Conservation (phyloP, 371 early-diverging fungal genomes). For the Chytridium lagenaria region DNA sequence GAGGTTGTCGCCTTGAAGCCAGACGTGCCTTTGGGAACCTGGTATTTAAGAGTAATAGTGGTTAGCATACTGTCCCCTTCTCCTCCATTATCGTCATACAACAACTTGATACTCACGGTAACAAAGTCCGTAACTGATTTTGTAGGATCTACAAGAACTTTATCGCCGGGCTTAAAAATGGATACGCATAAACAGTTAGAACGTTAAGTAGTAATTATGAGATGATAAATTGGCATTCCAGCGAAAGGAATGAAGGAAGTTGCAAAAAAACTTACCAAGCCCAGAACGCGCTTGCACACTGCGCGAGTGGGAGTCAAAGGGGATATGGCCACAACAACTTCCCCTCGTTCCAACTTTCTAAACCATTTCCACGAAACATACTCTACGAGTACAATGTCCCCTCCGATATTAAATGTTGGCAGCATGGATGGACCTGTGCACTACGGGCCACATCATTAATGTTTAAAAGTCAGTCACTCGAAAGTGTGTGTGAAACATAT, state of each 20-base stretch:
- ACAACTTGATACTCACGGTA: constrained; percentile 34
- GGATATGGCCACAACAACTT: constrained; percentile 75
- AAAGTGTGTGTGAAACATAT: no score
- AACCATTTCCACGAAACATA: constrained; percentile 57
- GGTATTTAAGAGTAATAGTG: constrained; percentile 4
- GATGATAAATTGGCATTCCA: not conserved
- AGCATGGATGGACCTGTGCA: constrained; percentile 88
- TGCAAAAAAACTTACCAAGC: constrained; percentile 61
- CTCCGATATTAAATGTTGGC: constrained; percentile 68
- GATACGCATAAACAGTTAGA: no score
- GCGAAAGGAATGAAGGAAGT: not conserved
- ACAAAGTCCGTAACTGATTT: constrained; percentile 11
- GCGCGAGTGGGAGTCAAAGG: constrained; percentile 68
- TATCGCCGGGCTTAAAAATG: constrained; percentile 69
- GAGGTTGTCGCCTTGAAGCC: constrained; percentile 79
- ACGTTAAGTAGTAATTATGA: no score
- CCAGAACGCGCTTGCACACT: constrained; percentile 80
- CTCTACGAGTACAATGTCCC: constrained; percentile 72
- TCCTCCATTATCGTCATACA: no score
- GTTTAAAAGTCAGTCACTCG: not conserved
- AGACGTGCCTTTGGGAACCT: constrained; percentile 59
- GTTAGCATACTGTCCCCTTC: not conserved
- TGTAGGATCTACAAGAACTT: constrained; percentile 69
- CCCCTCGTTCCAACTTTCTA: constrained; percentile 62
- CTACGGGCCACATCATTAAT: constrained; percentile 34